These are phyloP conservation scores for Trichocladium antarcticum DNA, from an alignment of 495 filamentous ascomycete genomes.

Conservation along the genomic window DNA sequence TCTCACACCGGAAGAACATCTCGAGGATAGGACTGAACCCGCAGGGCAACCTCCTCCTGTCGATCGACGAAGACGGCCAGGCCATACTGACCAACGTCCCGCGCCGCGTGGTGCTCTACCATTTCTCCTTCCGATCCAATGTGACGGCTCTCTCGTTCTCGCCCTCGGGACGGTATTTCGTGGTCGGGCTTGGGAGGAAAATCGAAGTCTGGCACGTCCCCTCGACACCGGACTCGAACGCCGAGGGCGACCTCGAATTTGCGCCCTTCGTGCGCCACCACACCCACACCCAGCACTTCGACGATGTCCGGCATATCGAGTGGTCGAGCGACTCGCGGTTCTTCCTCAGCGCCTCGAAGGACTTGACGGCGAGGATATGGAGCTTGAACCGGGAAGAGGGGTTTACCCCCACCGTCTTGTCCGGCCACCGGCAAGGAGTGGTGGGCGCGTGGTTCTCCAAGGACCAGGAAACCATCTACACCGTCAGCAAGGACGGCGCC, in stretches of 20 bases:
- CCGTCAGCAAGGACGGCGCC: conserved; percentile 47
- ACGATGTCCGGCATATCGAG: conserved; percentile 69
- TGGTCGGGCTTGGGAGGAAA: conserved; percentile 68
- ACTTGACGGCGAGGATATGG: conserved; percentile 89
- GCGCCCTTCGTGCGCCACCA: conserved; percentile 86
- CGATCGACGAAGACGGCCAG: conserved; percentile 87
- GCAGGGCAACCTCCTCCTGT: conserved; percentile 78
- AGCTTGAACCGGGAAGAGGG: conserved; percentile 77
- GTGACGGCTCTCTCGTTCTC: conserved; percentile 84
- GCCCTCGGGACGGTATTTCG: conserved; percentile 82
- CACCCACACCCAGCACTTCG: conserved; percentile 77
- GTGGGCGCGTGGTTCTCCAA: conserved; percentile 85
- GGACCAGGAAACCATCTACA: conserved; percentile 65
- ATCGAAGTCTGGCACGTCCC: conserved; percentile 95
- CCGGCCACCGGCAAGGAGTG: conserved; percentile 80
- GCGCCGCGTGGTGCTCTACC: conserved; percentile 73
- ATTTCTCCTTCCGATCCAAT: conserved; percentile 82
- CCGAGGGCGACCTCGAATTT: conserved; percentile 80
- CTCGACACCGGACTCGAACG: conserved; percentile 62
- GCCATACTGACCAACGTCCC: conserved; percentile 84
- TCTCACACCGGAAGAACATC: conserved; percentile 89
- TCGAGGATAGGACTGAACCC: conserved; percentile 77
- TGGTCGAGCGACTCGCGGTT: conserved; percentile 96
- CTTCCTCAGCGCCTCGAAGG: conserved; percentile 80
- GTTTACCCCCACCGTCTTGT: conserved; percentile 78